Conservation (phyloP, 2,329 filamentous ascomycete genomes). For the Exophiala xenobiotica region DNA sequence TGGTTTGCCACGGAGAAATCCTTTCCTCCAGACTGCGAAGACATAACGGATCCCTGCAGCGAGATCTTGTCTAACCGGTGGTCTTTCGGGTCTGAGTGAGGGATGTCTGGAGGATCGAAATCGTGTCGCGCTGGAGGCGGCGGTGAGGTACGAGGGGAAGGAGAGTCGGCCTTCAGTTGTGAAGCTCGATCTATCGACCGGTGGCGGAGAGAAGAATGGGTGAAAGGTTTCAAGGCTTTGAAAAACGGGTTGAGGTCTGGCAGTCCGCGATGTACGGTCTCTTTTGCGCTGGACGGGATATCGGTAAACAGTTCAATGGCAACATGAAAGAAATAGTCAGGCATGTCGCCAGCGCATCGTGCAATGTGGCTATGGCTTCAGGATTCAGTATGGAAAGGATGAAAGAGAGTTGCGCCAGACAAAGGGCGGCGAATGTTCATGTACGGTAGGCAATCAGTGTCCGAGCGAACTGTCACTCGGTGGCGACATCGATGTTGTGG, state of each 20-base stretch:
- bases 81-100: constrained; percentile 49
- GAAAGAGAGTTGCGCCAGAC: too few species aligned
- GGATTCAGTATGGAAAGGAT: not conserved
- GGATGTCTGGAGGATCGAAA: constrained; percentile 29
- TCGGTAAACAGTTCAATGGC: constrained; percentile 58
- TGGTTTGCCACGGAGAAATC: constrained; percentile 26
- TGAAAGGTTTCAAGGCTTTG: constrained; percentile 27
- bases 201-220: constrained; percentile 11
- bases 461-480: too few species aligned
- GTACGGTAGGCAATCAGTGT: too few species aligned
- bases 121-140: constrained; percentile 5
- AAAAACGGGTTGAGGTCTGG: constrained; percentile 23
- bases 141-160: not conserved
- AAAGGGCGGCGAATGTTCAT: too few species aligned
- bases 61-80: constrained; percentile 79
- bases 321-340: constrained; percentile 64
- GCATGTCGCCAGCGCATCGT: constrained; percentile 47
- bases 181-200: constrained; percentile 16
- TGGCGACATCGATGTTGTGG: too few species aligned
- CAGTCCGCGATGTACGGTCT: constrained; percentile 3
- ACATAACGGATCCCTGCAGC: constrained; percentile 78
- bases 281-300: constrained; percentile 19
- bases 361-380: not conserved
- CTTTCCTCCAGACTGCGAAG: constrained; percentile 9
- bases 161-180: constrained; percentile 13